Percentiles rank a stretch among this genome's conserved stretches.
Evolutionary conservation across 2,329 filamentous ascomycete species (phyloP).

Genomic region (Penicillium sp.): DNA sequence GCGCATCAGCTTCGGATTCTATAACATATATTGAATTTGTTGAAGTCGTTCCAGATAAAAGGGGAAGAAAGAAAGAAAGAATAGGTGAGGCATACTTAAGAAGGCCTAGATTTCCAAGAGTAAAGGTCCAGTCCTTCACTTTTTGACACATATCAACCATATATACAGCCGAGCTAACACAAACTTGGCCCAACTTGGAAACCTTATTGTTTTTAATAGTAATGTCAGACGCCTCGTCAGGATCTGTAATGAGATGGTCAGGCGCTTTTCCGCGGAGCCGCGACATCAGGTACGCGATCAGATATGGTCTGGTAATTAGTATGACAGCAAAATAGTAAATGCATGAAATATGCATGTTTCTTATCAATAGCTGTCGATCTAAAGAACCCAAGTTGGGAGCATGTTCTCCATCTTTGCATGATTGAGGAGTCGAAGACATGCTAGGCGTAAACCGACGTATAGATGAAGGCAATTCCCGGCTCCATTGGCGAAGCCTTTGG

Average conservation of each 20-base stretch:
- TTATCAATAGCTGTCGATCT: conserved; percentile 25
- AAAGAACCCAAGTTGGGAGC: not conserved
- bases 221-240: not conserved
- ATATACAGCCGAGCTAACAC: conserved; percentile 6
- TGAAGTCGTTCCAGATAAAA: not conserved
- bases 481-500: not conserved
- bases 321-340: conserved; percentile 54
- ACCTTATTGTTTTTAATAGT: conserved; percentile 7
- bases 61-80: not conserved
- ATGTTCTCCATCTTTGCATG: not conserved
- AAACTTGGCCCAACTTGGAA: conserved; percentile 2
- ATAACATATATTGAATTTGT: not conserved
- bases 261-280: conserved; percentile 18
- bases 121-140: not conserved
- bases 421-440: not conserved
- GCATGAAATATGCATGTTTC: conserved; percentile 50
- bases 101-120: not conserved
- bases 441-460: not conserved
- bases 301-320: conserved; percentile 48
- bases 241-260: conserved; percentile 8
- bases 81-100: not conserved
- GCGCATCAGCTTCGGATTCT: not conserved
- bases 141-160: conserved; percentile 7
- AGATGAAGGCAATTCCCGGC: not conserved
- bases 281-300: conserved; percentile 46